Base-by-base conservation (phyloP, 768 basidiomycete species). In the Hypholoma sublateritium region DNA sequence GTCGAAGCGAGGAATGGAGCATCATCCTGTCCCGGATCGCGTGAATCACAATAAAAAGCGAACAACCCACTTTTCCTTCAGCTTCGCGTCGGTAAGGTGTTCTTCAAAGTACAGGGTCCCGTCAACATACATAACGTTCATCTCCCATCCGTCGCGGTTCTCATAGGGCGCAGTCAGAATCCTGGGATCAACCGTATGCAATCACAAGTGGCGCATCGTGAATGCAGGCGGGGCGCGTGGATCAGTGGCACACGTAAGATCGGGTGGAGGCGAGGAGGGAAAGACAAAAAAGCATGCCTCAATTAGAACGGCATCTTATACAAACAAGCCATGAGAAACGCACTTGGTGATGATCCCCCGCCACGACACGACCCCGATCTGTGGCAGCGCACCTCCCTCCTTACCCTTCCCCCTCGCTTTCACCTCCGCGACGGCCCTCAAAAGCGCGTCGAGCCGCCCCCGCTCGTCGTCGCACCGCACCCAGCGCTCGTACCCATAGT, bases 271-370 rank as follows among this genome's bases (percentile, higher is more conserved):
- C 37, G 34, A 14, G 32, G 17, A 34, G 32, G 14, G 5, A 9
- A 19, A 17, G 24, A 28, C 13, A 6, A 19, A 19, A n/a, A 22
- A 51, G 36, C 13, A 39, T 7, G 17, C 17, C 79, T 77, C 78
- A 68, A 71, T 55, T 61, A 64, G 65, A 36, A 54, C 28, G 14
- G 12, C 22, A 53, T 4, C 47, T 28, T 21, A 50, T 39, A 45
- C 49, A 66, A 32, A 56, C 37, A 19, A 24, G 53, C 35, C 39
- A 32, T 25, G 52, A 50, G 37, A 48, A 44, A 70, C 75, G 59
- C 60, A 92, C 89, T 86, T 93, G 58, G 93, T 93, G 78, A 93
- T 84, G 51, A 93, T 80, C 11, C 92, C 92, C 65, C 92, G 78
- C 92, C 92, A 95, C 9, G 80, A 75, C 50, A 90, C 77, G 25